Evolutionary conservation across 371 early-diverging fungal genomes (phyloP), one percentile per base, ranked within the genome.

Genomic region (Gilbertella persicaria): DNA sequence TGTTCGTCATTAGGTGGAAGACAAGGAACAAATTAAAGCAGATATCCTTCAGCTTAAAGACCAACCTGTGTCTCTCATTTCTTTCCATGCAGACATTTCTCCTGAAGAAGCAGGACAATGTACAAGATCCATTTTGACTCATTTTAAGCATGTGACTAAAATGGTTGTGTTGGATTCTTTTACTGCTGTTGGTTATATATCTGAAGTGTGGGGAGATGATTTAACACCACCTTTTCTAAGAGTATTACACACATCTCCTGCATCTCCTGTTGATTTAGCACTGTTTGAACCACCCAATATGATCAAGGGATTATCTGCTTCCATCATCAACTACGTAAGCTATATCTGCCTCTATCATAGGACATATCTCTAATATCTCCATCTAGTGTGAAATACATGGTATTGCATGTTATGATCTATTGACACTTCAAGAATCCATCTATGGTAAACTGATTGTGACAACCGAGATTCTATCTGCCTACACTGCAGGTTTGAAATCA

Each of bases 381-480:
- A 17, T 25, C 1, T 58, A 78, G 78, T 72, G 74, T 48, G 78
- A 78, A 49, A 64, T 78, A 5, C 63, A 64, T 49, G 41, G 53
- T 21, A 62, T 78, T 26, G 59, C 70, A 10, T 69, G 74, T 37
- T 66, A 69, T 29, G 52, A 60, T 38, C 40, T 78, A n/a, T 54
- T 74, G 53, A 58, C 64, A 19, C 58, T 74, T 41, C 78, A 78
- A 45, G 75, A 74, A 47, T 67, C 67, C 1, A 48, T 69, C n/a
- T 62, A 71, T 23, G 78, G 75, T 16, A 67, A 70, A 39, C 45
- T 57, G 10, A 58, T 78, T 9, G 62, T 78, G 8, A 72, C 72
- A 13, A 21, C 39, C 4, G 73, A 71, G 5, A 71, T 65, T 9
- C 39, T 69, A 23, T 58, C 51, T 23, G 74, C 68, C 1, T 78